phyloP scores from a whole-genome alignment of 2,329 filamentous ascomycete genomes.

The Blastomyces silverae region DNA sequence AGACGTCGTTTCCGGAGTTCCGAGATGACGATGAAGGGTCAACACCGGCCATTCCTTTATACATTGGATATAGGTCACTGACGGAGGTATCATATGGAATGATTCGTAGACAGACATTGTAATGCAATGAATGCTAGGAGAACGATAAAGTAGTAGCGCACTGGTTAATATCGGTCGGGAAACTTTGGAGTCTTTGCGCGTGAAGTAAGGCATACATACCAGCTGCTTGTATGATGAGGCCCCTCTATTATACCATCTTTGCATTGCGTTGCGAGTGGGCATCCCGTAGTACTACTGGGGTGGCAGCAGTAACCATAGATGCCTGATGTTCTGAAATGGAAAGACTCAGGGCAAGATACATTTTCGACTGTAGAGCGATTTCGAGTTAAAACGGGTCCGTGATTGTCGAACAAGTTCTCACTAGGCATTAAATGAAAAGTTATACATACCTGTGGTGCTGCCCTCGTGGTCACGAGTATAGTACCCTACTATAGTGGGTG shows the following conservation, averaged over 20 bases:
- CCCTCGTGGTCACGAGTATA: neutral
- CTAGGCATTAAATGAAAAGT: neutral
- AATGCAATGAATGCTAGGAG: neutral
- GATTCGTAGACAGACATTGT: conserved; percentile 8
- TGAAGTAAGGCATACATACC: neutral
- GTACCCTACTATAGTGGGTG: neutral
- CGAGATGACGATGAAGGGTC: conserved; percentile 6
- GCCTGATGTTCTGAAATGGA: neutral
- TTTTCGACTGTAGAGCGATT: neutral
- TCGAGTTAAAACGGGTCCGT: neutral
- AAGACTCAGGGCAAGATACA: neutral
- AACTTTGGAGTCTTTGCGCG: neutral
- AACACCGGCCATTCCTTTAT: neutral
- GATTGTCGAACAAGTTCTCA: neutral
- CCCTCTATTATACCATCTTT: neutral
- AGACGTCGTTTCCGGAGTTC: neutral
- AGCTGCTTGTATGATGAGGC: neutral
- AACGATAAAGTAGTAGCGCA: neutral
- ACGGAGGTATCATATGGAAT: neutral
- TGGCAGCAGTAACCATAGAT: conserved; percentile 4
- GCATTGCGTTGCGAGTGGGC: neutral
- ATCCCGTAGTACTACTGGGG: neutral
- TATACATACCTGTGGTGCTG: neutral
- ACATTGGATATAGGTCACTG: neutral
- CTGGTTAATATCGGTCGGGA: neutral